Base-by-base conservation (phyloP, 768 basidiomycete species). In the Sporobolomyces roseus region DNA sequence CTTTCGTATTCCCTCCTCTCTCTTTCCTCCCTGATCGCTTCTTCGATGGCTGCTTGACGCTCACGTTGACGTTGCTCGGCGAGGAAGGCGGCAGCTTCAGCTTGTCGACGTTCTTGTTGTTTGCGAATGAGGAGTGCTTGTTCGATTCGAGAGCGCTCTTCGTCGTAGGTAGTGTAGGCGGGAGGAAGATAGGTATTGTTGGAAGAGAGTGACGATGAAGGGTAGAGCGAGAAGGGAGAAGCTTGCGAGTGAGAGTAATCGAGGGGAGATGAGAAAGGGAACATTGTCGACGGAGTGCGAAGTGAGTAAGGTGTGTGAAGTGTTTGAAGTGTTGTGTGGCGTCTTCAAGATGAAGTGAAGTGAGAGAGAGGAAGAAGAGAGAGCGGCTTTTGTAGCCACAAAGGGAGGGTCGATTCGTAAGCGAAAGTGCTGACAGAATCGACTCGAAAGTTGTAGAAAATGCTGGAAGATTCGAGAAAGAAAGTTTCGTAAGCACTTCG, bases 171-270 rank as follows among this genome's bases (percentile, higher is more conserved):
- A 21, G 32, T 30, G 43, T 46, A 60, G 25, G 58, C 48, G 23
- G 3, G 16, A 9, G 43, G 58, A 27, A 46, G 58, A 45, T 23
- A 35, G 13, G 45, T 17, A n/a, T 41, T 36, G 55, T 23, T 35
- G 5, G 38, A 9, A 30, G 55, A 25, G 35, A 35, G 19, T 30
- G 30, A 33, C 4, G 53, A 19, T 13, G 53, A 23, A 35, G 19
- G 32, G 90, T 61, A 91, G 85, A 35, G 29, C 32, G 52, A 54
- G 30, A 23, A 54, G 23, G 32, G 10, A 5, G 35, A 38, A 36
- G 35, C 3, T 36, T 19, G 10, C 12, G 45, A 46, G 45, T 7
- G 45, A 46, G 45, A 46, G 45, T 46, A 46, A 41, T 41, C 89
- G 60, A 91, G 85, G 51, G 32, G 21, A 33, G 45, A 13, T 46